These are phyloP conservation scores for Lodderomyces metapsilosis DNA, from an alignment of 1,139 yeast species.

Conservation along the genomic window DNA sequence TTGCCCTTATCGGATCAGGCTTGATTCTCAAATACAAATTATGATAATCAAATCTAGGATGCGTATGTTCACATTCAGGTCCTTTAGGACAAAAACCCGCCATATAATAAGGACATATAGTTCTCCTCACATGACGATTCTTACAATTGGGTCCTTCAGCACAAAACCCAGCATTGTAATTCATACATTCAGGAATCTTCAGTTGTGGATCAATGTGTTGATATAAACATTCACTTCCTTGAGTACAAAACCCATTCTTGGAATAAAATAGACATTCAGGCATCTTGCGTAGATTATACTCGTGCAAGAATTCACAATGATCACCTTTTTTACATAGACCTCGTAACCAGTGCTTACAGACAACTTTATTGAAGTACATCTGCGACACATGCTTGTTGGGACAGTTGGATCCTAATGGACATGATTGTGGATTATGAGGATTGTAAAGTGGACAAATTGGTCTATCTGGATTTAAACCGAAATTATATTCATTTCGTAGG, in stretches of 20 bases:
- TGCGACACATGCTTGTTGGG: slow-evolving; percentile 87
- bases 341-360: slow-evolving; percentile 97
- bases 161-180: slow-evolving; percentile 87
- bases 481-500: slow-evolving; percentile 73
- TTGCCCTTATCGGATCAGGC: slow-evolving; percentile 33
- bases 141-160: slow-evolving; percentile 88
- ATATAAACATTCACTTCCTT: slow-evolving; percentile 91
- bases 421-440: slow-evolving; percentile 55
- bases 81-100: slow-evolving; percentile 93
- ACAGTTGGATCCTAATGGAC: slow-evolving; percentile 84
- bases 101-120: slow-evolving; percentile 77
- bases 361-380: slow-evolving; percentile 76
- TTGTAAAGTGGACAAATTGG: slow-evolving; percentile 81
- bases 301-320: slow-evolving; percentile 94
- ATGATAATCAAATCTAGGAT: slow-evolving; percentile 53
- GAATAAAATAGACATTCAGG: slow-evolving; percentile 92
- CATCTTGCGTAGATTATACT: slow-evolving; percentile 90
- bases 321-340: slow-evolving; percentile 97
- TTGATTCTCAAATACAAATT: slow-evolving; percentile 49
- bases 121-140: slow-evolving; percentile 76
- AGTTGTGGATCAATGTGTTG: slow-evolving; percentile 88
- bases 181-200: slow-evolving; percentile 83
- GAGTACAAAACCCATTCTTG: slow-evolving; percentile 90
- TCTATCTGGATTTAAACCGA: slow-evolving; percentile 85
- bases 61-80: slow-evolving; percentile 52